A percentile compares a stretch with the other conserved stretches of the same genome.
Evolutionary conservation across 1,284 basidiomycete species (phyloP).

Genomic region (Heterobasidion parviporum): DNA sequence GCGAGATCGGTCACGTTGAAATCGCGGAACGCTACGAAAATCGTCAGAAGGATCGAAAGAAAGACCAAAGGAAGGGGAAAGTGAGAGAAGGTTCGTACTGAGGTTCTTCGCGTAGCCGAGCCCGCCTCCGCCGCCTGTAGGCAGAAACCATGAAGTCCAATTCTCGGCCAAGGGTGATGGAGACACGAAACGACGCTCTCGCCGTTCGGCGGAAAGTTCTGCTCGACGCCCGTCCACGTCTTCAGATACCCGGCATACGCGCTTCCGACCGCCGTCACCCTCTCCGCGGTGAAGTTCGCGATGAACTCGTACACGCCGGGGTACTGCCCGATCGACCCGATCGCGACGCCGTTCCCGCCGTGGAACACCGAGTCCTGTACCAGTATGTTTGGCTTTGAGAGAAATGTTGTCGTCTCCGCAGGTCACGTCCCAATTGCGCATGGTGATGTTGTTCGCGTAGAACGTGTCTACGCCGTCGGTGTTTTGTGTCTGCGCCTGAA

Average conservation of each 20-base stretch:
- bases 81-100: constrained; percentile 7
- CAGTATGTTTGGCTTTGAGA: constrained; percentile 25
- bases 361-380: constrained; percentile 24
- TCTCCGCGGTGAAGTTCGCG: constrained; percentile 22
- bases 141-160: no score
- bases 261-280: constrained; percentile 14
- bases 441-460: constrained; percentile 23
- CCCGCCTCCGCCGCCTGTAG: constrained; percentile 23
- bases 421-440: constrained; percentile 22
- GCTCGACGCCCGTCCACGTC: constrained; percentile 23
- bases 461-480: constrained; percentile 27
- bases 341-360: constrained; percentile 23
- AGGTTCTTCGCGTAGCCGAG: constrained; percentile 19
- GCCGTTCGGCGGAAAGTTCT: constrained; percentile 24
- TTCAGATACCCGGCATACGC: constrained; percentile 21
- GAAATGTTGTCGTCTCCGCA: constrained; percentile 24
- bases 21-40: constrained; percentile 13
- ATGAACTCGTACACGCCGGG: constrained; percentile 21
- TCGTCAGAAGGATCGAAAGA: not conserved
- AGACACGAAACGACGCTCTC: not conserved
- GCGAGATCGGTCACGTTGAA: constrained; percentile 19
- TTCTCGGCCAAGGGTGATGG: no score
- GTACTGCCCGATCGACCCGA: constrained; percentile 22
- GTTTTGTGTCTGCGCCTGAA: constrained; percentile 20
- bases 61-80: no score